These are phyloP conservation scores for Glycyrrhiza uralensis DNA, from an alignment of 306 rosid genomes.

Conservation along the genomic window DNA sequence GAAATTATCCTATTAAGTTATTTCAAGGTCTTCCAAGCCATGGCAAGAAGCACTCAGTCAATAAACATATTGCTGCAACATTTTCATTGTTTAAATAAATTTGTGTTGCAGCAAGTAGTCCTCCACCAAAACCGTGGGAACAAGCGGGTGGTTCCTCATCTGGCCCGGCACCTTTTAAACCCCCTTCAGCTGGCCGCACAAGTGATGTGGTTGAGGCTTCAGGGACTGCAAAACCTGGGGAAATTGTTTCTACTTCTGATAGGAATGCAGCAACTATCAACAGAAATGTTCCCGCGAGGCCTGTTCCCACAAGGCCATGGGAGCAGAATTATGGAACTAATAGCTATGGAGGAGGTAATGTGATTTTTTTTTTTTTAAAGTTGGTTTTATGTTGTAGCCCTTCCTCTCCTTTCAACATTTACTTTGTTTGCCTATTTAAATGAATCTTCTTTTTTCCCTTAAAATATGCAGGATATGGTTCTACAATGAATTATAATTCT, in stretches of 20 bases:
- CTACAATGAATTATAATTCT: slow-evolving; percentile 62
- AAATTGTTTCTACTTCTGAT: slow-evolving; percentile 71
- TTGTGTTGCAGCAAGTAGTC: slow-evolving; percentile 57
- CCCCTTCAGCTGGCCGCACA: slow-evolving; percentile 80
- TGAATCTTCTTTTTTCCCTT: background rate
- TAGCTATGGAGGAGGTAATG: slow-evolving; percentile 78
- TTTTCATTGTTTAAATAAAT: slow-evolving; percentile 6
- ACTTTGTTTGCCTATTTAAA: slow-evolving; percentile 1
- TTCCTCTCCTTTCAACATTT: background rate
- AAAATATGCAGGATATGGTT: slow-evolving; percentile 58
- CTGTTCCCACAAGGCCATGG: slow-evolving; percentile 97
- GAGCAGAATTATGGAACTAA: slow-evolving; percentile 71
- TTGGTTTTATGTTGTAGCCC: background rate
- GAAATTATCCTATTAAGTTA: background rate
- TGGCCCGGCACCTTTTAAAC: slow-evolving; percentile 85
- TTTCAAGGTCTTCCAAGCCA: background rate
- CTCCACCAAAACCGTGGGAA: slow-evolving; percentile 97
- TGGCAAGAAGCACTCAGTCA: background rate
- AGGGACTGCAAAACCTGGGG: slow-evolving; percentile 94
- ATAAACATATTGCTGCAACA: too few relatives aligned
- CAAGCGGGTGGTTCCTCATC: slow-evolving; percentile 80
- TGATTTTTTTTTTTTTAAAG: background rate
- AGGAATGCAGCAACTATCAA: slow-evolving; percentile 38
- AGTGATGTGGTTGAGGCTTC: slow-evolving; percentile 96
- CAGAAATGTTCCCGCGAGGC: slow-evolving; percentile 62